Base-by-base conservation (phyloP, 306 rosid species). In the Inga oerstediana region DNA sequence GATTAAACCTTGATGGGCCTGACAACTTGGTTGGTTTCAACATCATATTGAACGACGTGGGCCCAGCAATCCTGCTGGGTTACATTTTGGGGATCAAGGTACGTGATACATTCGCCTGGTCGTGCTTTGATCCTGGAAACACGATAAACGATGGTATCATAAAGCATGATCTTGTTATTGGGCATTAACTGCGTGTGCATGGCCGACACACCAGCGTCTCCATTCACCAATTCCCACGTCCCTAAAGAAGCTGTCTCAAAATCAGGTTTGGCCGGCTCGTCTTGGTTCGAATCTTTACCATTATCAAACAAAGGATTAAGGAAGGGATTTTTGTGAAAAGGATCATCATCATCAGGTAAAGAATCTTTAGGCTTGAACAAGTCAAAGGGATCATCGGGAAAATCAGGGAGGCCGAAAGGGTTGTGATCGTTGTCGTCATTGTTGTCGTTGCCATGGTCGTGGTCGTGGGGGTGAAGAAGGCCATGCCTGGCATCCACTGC, bases 131-230 rank as follows among this genome's bases (percentile, higher is more conserved):
- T 78, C 59, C 90, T 78, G 20, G 99, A 97, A 14, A 56, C 10
- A 59, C 75, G 97, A 30, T 83, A 87, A 34, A 89, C 78, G 1
- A 89, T 76, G 78, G 95, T 84, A 84, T 94, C 99, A 59, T 80
- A 87, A 10, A 91, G 87, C 70, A 85, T 34, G 3, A 92, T 17
- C 85, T 88, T 94, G 49, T 92, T 92, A 74, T 78, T 91, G 8
- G 97, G 97, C 66, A 94, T 87, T 88, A 97, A 69, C n/a, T 82
- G 86, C 3, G 89, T 5, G 1, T 97, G 99, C 99, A 97, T 97
- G 74, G 89, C 94, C 0, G 97, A 90, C 7, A 94, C 95, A 17
- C 92, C 95, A 0, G 95, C 77, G 51, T 94, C 20, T 1, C 0
- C 7, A 1, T 82, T 54, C 43, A 87, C 75, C 4, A 94, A 0